phyloP scores from a whole-genome alignment of 495 filamentous ascomycete genomes.

The Delitschia confertaspora region DNA sequence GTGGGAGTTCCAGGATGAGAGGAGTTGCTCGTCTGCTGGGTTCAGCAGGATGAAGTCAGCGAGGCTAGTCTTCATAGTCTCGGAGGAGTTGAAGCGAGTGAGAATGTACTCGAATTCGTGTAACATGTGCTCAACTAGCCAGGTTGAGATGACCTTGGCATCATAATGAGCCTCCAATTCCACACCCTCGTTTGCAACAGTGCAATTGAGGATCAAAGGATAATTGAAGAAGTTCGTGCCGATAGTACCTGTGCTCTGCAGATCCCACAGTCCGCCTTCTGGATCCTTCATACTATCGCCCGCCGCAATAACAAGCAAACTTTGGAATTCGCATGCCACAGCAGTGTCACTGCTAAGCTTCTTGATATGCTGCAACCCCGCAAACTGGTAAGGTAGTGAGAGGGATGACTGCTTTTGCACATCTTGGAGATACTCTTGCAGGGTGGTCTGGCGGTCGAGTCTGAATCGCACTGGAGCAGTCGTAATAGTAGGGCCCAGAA shows the following conservation, averaged over 20 bases:
- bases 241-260: constrained; percentile 21
- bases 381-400: constrained; percentile 54
- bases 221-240: constrained; percentile 29
- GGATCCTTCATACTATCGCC: constrained; percentile 26
- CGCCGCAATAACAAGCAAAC: constrained; percentile 43
- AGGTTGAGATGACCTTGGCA: constrained; percentile 11
- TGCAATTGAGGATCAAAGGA: constrained; percentile 22
- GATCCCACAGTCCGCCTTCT: constrained; percentile 25
- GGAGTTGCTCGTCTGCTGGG: constrained; percentile 7
- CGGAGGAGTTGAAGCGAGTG: constrained; percentile 5
- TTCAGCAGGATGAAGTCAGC: constrained; percentile 8
- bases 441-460: constrained; percentile 26
- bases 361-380: constrained; percentile 62
- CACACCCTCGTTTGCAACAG: constrained; percentile 8
- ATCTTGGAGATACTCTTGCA: constrained; percentile 36
- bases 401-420: constrained; percentile 47
- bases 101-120: constrained; percentile 21
- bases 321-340: constrained; percentile 58
- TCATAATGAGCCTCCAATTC: constrained; percentile 25
- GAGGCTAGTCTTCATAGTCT: neutral
- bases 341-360: constrained; percentile 52
- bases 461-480: constrained; percentile 54
- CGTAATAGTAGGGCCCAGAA: constrained; percentile 54
- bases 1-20: constrained; percentile 12
- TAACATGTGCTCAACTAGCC: constrained; percentile 18